Conservation (phyloP, 805 yeast species). For the Ogataea corticis region DNA sequence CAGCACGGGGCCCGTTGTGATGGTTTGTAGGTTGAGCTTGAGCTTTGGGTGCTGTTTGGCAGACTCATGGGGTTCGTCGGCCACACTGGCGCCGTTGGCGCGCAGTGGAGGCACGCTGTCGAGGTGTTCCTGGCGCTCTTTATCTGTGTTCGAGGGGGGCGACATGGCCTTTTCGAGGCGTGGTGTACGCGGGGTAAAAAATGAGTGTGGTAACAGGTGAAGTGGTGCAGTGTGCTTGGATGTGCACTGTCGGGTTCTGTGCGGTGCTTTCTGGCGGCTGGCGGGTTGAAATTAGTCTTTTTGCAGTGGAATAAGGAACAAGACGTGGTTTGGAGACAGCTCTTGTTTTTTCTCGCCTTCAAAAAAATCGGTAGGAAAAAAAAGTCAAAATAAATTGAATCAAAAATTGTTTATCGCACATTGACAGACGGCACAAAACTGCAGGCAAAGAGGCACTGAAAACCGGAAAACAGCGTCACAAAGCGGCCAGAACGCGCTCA, state of each 20-base stretch:
- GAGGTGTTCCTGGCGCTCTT: neutral
- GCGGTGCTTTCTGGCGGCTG: too few relatives aligned
- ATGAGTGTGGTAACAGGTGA: too few relatives aligned
- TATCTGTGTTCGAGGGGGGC: slow-evolving; percentile 4
- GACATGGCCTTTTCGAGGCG: neutral
- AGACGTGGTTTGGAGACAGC: neutral
- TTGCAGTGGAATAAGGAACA: neutral
- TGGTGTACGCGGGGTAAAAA: too few relatives aligned
- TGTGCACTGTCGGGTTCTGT: too few relatives aligned
- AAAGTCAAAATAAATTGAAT: neutral
- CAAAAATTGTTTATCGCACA: slow-evolving; percentile 18
- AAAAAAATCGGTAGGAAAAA: neutral
- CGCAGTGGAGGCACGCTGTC: neutral
- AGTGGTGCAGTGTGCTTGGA: too few relatives aligned
- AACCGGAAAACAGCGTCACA: neutral
- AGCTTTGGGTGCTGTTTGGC: slow-evolving; percentile 16
- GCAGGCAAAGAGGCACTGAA: neutral
- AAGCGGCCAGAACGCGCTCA: neutral
- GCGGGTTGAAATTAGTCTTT: too few relatives aligned
- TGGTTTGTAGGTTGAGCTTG: slow-evolving; percentile 26
- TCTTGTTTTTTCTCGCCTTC: neutral
- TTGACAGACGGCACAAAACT: neutral
- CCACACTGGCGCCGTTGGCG: neutral
- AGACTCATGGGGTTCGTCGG: neutral
- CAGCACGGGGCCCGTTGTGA: slow-evolving; percentile 28